These are phyloP conservation scores for Claviceps cyperi DNA, from an alignment of 2,329 filamentous ascomycete genomes.

Conservation along the genomic window DNA sequence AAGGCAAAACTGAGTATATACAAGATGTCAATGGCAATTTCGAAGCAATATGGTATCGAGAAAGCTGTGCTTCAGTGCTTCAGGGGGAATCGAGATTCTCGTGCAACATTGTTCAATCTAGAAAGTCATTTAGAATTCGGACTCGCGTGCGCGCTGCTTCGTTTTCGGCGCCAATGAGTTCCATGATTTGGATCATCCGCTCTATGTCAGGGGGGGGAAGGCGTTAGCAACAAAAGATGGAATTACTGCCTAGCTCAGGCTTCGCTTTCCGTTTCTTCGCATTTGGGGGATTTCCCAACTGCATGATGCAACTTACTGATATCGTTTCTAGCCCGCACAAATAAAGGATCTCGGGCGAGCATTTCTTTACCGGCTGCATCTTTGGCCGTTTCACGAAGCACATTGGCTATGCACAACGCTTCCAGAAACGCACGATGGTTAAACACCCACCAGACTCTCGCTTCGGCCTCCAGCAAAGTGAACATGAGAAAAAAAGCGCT, in stretches of 20 bases:
- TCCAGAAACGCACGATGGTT: slow-evolving; percentile 71
- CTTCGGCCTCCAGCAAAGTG: slow-evolving; percentile 52
- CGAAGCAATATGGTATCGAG: not conserved
- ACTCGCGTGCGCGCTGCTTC: slow-evolving; percentile 46
- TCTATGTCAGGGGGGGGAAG: slow-evolving; percentile 20
- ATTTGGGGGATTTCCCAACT: not conserved
- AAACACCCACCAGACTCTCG: slow-evolving; percentile 73
- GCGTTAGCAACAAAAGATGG: not conserved
- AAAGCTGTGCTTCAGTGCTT: not conserved
- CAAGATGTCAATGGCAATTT: not conserved
- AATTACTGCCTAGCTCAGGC: not conserved
- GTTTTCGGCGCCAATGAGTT: slow-evolving; percentile 41
- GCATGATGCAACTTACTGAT: slow-evolving; percentile 33
- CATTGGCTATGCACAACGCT: slow-evolving; percentile 51
- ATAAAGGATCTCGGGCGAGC: slow-evolving; percentile 39
- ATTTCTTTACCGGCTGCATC: slow-evolving; percentile 32
- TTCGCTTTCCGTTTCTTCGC: not conserved
- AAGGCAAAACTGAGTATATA: not conserved
- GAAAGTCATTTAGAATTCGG: slow-evolving; percentile 40
- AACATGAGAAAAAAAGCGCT: slow-evolving; percentile 62
- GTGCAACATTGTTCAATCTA: slow-evolving; percentile 14
- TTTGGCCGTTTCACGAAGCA: slow-evolving; percentile 36
- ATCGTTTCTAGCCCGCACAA: slow-evolving; percentile 44
- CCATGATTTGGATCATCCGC: slow-evolving; percentile 51
- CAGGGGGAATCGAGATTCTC: not conserved